Evolutionary conservation across 139 green algal species (phyloP).

Genomic region (Pleodorina starrii): DNA sequence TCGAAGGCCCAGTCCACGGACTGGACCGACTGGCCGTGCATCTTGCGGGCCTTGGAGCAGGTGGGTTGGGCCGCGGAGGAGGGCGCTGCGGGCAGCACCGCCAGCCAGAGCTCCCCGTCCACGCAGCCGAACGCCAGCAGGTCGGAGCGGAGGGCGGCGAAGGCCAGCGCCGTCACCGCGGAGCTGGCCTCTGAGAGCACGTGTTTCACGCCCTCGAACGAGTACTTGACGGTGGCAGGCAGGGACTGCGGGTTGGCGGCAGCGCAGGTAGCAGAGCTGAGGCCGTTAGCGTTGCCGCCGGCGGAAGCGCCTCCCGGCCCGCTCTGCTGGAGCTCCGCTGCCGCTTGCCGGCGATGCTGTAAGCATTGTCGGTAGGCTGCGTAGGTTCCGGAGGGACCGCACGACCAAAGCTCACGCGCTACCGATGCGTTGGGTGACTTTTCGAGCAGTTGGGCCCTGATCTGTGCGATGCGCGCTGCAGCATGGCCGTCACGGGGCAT

Average conservation of each 20-base stretch:
- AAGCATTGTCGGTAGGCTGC: background rate
- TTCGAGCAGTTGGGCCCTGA: background rate
- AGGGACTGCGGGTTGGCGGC: background rate
- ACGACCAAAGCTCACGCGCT: slow-evolving; percentile 22
- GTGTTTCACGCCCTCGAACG: slow-evolving; percentile 47
- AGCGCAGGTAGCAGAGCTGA: background rate
- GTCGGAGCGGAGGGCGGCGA: slow-evolving; percentile 35
- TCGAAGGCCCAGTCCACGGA: slow-evolving; percentile 58
- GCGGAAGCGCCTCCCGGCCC: background rate
- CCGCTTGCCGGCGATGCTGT: background rate
- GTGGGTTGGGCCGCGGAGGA: background rate
- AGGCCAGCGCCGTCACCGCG: slow-evolving; percentile 2
- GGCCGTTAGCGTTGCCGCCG: background rate
- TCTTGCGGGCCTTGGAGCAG: slow-evolving; percentile 30
- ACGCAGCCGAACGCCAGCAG: slow-evolving; percentile 30
- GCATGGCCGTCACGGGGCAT: background rate
- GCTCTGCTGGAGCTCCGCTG: background rate
- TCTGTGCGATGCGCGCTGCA: background rate
- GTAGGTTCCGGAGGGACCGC: background rate
- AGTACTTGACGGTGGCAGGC: slow-evolving; percentile 45
- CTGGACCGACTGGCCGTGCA: slow-evolving; percentile 33
- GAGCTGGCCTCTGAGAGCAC: slow-evolving; percentile 17
- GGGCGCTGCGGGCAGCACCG: background rate
- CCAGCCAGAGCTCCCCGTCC: slow-evolving; percentile 37
- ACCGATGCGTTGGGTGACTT: background rate